A percentile compares a stretch with the other conserved stretches of the same genome.
Conservation (phyloP, 768 basidiomycete species). For the Boletus edulis region DNA sequence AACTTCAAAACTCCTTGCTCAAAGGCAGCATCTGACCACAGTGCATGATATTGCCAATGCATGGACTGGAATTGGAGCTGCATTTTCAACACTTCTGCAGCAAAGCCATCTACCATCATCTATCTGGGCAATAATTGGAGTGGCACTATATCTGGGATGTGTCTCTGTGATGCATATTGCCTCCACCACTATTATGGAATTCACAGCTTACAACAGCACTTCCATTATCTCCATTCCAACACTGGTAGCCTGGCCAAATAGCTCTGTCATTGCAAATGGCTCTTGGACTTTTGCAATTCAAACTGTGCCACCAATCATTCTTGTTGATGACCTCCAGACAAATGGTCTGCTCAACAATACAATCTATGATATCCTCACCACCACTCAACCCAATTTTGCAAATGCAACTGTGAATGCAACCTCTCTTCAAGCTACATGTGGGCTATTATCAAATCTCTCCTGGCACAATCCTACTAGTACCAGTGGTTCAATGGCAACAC, state of each 20-base stretch:
- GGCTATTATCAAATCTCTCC: no score
- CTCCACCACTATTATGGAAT: constrained; percentile 21
- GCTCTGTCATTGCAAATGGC: neutral
- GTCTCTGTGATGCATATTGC: constrained; percentile 20
- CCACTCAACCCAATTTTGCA: no score
- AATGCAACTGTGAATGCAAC: no score
- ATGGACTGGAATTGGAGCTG: constrained; percentile 24
- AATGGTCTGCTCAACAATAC: constrained; percentile 11
- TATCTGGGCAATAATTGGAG: constrained; percentile 3
- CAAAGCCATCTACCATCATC: constrained; percentile 14
- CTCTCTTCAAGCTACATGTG: no score
- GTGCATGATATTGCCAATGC: constrained; percentile 18
- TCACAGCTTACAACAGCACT: constrained; percentile 10
- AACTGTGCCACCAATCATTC: neutral
- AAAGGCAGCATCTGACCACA: constrained; percentile 13
- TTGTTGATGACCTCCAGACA: neutral
- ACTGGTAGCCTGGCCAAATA: constrained; percentile 5
- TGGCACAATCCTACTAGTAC: no score
- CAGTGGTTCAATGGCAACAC: no score
- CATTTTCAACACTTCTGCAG: constrained; percentile 7
- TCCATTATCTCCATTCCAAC: neutral
- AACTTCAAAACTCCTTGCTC: neutral
- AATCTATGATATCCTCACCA: no score
- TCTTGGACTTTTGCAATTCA: neutral
- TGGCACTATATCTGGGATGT: constrained; percentile 14